Evolutionary conservation across 1,284 basidiomycete genomes (phyloP), one percentile per base, ranked within the genome.

Genomic region (Malassezia restricta): DNA sequence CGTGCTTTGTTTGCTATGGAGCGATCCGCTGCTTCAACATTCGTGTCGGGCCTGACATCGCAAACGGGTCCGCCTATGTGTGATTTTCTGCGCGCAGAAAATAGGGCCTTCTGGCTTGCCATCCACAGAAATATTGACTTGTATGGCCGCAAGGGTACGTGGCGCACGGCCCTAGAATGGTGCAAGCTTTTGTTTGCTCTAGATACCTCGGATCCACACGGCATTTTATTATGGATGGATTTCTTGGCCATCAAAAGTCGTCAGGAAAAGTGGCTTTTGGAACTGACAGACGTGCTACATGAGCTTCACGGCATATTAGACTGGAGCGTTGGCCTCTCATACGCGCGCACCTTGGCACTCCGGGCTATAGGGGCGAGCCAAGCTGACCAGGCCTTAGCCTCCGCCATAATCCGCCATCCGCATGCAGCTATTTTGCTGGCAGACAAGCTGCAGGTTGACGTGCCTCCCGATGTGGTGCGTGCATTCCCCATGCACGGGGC

Each of bases 101-200:
- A 68, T 39, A 52, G 71, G 3, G 68, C 64, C 6, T 65, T 73
- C 28, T 73, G 62, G 53, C 54, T 73, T 11, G 69, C 71, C 4
- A 55, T 57, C 6, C 71, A 73, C 51, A 56, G 66, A 2, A 63
- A 70, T 33, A 59, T 73, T 9, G 64, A 63, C 15, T 66, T 65
- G 38, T 44, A 71, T 17, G 64, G 67, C 3, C 43, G 69, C 11
- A 43, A 66, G 11, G 71, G 71, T 0, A 71, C 69, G 7, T 73
- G 71, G 71, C 50, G 68, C 4, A 73, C 71, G 0, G 63, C 71
- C 24, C 56, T 73, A 12, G 71, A 73, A 43, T 73, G 67, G 67
- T 48, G 59, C 50, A 73, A 71, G 51, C 44, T 73, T 38, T 45
- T 73, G 6, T 44, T 71, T 1, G 66, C 62, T 0, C 51, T 69